Evolutionary conservation across 1,284 basidiomycete genomes (phyloP), one percentile per base, ranked within the genome.

Genomic region (Pseudomicrostroma phylloplanum): DNA sequence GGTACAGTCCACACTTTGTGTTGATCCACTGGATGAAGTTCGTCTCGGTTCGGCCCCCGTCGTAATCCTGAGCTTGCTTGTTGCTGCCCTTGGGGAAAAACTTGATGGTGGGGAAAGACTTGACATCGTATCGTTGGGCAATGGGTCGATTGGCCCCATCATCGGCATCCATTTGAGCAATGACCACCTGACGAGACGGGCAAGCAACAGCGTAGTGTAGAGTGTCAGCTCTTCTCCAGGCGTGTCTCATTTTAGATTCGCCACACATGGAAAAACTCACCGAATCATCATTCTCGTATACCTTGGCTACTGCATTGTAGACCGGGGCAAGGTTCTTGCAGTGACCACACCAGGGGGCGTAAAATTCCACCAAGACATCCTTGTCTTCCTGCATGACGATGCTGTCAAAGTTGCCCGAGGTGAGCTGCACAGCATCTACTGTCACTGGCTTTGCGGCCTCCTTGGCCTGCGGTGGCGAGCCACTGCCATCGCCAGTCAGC

Each of bases 81-180:
- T 71, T 67, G 49, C 74, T 76, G 65, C 83, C 90, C 78, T 88
- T 88, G 73, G 90, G 85, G 87, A 93, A 96, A 84, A 94, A 96
- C 80, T 72, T 65, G 83, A 98, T 86, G 17, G 92, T 97, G 0
- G 94, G 94, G 86, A 86, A 83, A 89, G 74, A 74, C 9, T 72
- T 51, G 64, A 96, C 84, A 13, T 83, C 88, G 77, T 91, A 92
- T 72, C 86, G 85, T 56, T 80, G 72, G n/a, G 88, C 87, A 62
- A 96, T 81, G 26, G 84, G 85, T 71, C 85, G 84, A 84, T 96
- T 94, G 72, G 83, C 83, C 65, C 86, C 84, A 58, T 89, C 88
- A 78, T 97, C 92, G 30, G 89, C 92, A 80, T 98, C 88, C 69
- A 96, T 83, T 79, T 94, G 91, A 30, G 91, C 92, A 60, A 97